Evolutionary conservation across 2,329 filamentous ascomycete species (phyloP).

Genomic region (Coniosporium tulheliwenetii): DNA sequence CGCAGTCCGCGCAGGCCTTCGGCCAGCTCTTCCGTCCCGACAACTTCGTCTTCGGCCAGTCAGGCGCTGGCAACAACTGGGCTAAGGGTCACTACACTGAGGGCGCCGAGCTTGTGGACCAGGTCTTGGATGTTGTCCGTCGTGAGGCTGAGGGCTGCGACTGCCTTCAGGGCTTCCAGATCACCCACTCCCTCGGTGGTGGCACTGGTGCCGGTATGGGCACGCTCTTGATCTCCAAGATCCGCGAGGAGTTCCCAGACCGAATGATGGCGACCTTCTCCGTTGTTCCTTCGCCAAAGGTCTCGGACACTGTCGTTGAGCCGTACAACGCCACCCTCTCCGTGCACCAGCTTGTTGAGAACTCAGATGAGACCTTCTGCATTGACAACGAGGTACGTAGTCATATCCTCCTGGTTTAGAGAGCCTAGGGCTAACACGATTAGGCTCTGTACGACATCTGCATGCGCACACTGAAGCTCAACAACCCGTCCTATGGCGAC

Average conservation of each 20-base stretch:
- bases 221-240: slow-evolving; percentile 99
- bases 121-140: slow-evolving; percentile 95
- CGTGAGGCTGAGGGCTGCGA: slow-evolving; percentile 98
- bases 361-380: slow-evolving; percentile 99
- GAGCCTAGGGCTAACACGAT: background rate
- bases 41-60: slow-evolving; percentile 99
- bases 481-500: slow-evolving; percentile 96
- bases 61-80: slow-evolving; percentile 99
- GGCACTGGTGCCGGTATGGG: slow-evolving; percentile 99
- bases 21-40: slow-evolving; percentile 98
- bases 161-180: slow-evolving; percentile 99
- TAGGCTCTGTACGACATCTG: slow-evolving; percentile 97
- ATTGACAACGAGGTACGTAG: slow-evolving; percentile 82
- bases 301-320: slow-evolving; percentile 98
- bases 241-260: slow-evolving; percentile 99
- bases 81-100: slow-evolving; percentile 99
- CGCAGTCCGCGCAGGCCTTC: slow-evolving; percentile 93
- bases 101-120: slow-evolving; percentile 96
- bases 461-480: slow-evolving; percentile 99
- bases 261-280: slow-evolving; percentile 99
- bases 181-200: slow-evolving; percentile 99
- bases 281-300: slow-evolving; percentile 96
- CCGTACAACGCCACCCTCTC: slow-evolving; percentile 99
- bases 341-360: slow-evolving; percentile 97
- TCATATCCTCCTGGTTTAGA: background rate